Evolutionary conservation across 371 early-diverging fungal genomes (phyloP).

Genomic region (Mortierella sp.): DNA sequence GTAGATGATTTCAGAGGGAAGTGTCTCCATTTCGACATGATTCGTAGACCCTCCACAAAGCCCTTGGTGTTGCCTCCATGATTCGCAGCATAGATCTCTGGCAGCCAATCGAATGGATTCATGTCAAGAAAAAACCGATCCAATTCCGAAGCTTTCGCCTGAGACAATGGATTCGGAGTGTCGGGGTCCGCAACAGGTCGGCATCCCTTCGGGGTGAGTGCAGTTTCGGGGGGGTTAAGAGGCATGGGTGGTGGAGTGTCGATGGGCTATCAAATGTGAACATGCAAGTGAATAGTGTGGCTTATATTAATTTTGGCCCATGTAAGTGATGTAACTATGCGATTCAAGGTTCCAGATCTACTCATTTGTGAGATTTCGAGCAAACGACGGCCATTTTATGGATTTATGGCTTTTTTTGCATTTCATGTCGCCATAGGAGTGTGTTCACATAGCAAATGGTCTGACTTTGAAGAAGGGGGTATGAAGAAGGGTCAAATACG

Average conservation of each 20-base stretch:
- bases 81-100: conserved; percentile 22
- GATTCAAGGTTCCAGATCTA: no score
- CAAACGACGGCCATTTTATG: no score
- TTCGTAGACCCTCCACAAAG: conserved; percentile 12
- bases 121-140: conserved; percentile 11
- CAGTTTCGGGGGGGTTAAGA: background rate
- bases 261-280: background rate
- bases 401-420: no score
- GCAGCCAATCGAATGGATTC: conserved; percentile 20
- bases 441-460: no score
- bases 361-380: no score
- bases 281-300: no score
- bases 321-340: no score
- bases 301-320: no score
- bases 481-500: no score
- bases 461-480: no score
- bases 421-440: no score
- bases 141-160: conserved; percentile 13
- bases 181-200: conserved; percentile 1
- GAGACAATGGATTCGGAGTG: conserved; percentile 24
- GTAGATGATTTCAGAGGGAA: background rate
- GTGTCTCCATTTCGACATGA: no score
- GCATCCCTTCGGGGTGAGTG: conserved; percentile 14
- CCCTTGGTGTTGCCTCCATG: background rate
- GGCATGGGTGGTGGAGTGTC: background rate